A percentile compares a stretch with the other conserved stretches of the same genome.
Evolutionary conservation across 371 early-diverging fungal species (phyloP).

Genomic region (Circinella minor): DNA sequence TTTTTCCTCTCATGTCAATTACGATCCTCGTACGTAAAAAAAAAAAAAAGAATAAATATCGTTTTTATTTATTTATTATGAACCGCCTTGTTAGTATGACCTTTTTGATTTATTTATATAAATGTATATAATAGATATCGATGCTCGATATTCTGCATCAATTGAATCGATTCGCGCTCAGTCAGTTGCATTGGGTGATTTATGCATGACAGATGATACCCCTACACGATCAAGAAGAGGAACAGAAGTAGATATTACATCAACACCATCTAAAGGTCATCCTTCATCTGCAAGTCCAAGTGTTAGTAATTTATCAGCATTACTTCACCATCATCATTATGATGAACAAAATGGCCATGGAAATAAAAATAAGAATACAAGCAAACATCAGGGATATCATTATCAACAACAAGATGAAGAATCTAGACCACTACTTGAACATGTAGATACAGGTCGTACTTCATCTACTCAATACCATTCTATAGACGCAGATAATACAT

Average conservation of each 20-base stretch:
- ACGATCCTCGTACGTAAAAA: slow-evolving; percentile 27
- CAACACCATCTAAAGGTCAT: background rate
- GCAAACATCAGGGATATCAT: background rate
- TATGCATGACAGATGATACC: slow-evolving; percentile 27
- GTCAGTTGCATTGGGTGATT: slow-evolving; percentile 55
- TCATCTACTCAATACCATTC: slow-evolving; percentile 22
- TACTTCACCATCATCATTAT: slow-evolving; percentile 12
- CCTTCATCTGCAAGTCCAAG: background rate
- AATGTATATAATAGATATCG: slow-evolving; percentile 17
- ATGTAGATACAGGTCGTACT: slow-evolving; percentile 11
- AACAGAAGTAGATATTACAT: background rate
- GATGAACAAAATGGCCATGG: slow-evolving; percentile 3
- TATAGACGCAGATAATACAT: slow-evolving; percentile 6
- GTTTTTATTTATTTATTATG: background rate
- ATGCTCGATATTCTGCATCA: slow-evolving; percentile 47
- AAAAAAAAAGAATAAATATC: background rate
- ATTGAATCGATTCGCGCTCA: slow-evolving; percentile 62
- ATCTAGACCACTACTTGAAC: slow-evolving; percentile 15
- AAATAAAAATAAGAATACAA: background rate
- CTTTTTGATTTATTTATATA: too few relatives aligned
- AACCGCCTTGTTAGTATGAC: too few relatives aligned
- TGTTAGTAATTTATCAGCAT: slow-evolving; percentile 22
- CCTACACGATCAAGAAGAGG: background rate
- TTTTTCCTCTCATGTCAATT: slow-evolving; percentile 45
- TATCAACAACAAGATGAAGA: slow-evolving; percentile 14